phyloP scores from a whole-genome alignment of 148 eudicot genomes.

The Oxyria digyna region DNA sequence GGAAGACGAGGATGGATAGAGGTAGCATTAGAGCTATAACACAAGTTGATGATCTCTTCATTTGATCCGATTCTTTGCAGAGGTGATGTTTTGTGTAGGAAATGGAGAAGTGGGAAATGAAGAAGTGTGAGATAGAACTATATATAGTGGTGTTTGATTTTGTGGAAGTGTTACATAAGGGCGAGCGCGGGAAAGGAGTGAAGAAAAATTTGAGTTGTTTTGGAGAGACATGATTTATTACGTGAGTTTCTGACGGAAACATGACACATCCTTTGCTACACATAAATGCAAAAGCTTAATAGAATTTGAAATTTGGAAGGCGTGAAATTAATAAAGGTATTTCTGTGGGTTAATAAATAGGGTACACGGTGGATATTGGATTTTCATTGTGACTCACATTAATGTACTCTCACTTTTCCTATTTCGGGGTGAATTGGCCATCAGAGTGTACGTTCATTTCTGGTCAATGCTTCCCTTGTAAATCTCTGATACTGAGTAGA shows the following conservation, averaged over 20 bases:
- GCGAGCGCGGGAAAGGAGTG: neutral
- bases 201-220: neutral
- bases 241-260: constrained; percentile 7
- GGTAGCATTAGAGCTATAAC: constrained; percentile 11
- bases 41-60: neutral
- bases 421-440: too few relatives aligned
- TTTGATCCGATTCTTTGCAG: neutral
- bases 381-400: constrained; percentile 1
- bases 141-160: neutral
- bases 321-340: neutral
- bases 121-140: too few relatives aligned
- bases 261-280: neutral
- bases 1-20: constrained; percentile 1
- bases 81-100: neutral
- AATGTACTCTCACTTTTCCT: neutral
- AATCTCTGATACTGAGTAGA: too few relatives aligned
- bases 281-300: neutral
- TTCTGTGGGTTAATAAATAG: neutral
- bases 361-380: neutral
- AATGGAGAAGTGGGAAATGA: too few relatives aligned
- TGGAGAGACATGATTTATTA: neutral
- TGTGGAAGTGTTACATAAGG: neutral
- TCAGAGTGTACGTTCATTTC: too few relatives aligned
- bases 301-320: neutral
- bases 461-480: too few relatives aligned